These are phyloP conservation scores for Nothophoma quercina DNA, from an alignment of 2,329 filamentous ascomycete species.

Conservation along the genomic window DNA sequence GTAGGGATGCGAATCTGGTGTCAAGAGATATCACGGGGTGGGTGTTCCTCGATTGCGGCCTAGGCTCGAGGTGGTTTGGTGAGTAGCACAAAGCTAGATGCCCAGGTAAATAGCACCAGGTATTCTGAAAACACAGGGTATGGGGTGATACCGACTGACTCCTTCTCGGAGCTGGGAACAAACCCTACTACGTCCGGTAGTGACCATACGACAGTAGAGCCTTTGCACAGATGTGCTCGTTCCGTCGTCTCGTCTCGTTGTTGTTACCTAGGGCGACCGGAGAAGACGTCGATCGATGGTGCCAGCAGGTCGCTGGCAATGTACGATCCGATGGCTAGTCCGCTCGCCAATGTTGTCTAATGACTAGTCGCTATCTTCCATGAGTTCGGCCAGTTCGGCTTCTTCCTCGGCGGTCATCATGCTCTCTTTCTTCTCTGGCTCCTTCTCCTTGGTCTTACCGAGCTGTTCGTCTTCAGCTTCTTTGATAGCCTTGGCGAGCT, in stretches of 20 bases:
- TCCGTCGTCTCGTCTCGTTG: slow-evolving; percentile 31
- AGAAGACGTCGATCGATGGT: slow-evolving; percentile 30
- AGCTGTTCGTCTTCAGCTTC: slow-evolving; percentile 59
- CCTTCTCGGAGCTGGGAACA: slow-evolving; percentile 26
- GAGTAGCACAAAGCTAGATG: slow-evolving; percentile 24
- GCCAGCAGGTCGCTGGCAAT: slow-evolving; percentile 26
- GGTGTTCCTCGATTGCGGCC: neutral
- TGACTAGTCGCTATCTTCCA: slow-evolving; percentile 79
- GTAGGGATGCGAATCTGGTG: neutral
- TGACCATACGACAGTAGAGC: slow-evolving; percentile 22
- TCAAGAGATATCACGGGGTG: slow-evolving; percentile 6
- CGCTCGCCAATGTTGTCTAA: slow-evolving; percentile 33
- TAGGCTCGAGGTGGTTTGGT: neutral
- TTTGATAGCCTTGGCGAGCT: slow-evolving; percentile 64
- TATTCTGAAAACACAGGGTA: slow-evolving; percentile 27
- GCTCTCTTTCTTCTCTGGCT: slow-evolving; percentile 57
- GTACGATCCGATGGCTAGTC: slow-evolving; percentile 27
- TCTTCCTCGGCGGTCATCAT: slow-evolving; percentile 89
- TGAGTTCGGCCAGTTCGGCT: slow-evolving; percentile 86
- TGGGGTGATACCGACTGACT: slow-evolving; percentile 37
- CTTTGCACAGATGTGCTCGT: slow-evolving; percentile 30
- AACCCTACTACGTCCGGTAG: slow-evolving; percentile 30
- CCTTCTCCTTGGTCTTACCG: slow-evolving; percentile 54
- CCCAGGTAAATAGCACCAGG: slow-evolving; percentile 37
- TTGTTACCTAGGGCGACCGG: slow-evolving; percentile 35